These are phyloP conservation scores for Porodaedalea pini DNA, from an alignment of 1,284 basidiomycete genomes.

Conservation along the genomic window DNA sequence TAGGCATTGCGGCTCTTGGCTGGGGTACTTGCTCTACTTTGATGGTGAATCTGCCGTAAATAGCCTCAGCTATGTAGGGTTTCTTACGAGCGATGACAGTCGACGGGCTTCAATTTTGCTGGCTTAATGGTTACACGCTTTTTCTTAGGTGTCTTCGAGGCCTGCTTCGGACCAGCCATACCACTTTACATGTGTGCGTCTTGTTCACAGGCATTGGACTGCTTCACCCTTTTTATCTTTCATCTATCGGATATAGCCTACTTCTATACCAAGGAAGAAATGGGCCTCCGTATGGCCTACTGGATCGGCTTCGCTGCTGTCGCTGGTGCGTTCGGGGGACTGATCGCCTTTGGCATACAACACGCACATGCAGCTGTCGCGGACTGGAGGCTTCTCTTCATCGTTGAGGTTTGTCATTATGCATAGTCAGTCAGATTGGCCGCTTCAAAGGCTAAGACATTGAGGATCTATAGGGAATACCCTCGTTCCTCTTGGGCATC, in stretches of 20 bases:
- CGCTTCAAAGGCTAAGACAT: too few relatives aligned
- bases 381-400: constrained; percentile 70
- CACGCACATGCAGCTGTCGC: constrained; percentile 47
- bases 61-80: too few relatives aligned
- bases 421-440: too few relatives aligned
- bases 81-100: too few relatives aligned
- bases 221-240: not conserved
- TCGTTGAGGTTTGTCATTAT: constrained; percentile 81
- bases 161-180: constrained; percentile 69
- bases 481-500: constrained; percentile 68
- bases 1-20: constrained; percentile 59
- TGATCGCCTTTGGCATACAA: constrained; percentile 70
- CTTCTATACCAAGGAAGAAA: constrained; percentile 72
- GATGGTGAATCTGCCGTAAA: constrained; percentile 45
- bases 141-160: constrained; percentile 66
- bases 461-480: constrained; percentile 62
- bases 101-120: constrained; percentile 53
- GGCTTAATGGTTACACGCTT: constrained; percentile 55
- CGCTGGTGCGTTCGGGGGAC: constrained; percentile 74
- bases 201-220: not conserved
- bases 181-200: constrained; percentile 70
- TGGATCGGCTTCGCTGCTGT: constrained; percentile 81
- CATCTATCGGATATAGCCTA: constrained; percentile 60
- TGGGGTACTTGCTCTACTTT: constrained; percentile 69
- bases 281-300: constrained; percentile 68